Conservation (phyloP, 257 asterid species). For the Solanum rostratum region DNA sequence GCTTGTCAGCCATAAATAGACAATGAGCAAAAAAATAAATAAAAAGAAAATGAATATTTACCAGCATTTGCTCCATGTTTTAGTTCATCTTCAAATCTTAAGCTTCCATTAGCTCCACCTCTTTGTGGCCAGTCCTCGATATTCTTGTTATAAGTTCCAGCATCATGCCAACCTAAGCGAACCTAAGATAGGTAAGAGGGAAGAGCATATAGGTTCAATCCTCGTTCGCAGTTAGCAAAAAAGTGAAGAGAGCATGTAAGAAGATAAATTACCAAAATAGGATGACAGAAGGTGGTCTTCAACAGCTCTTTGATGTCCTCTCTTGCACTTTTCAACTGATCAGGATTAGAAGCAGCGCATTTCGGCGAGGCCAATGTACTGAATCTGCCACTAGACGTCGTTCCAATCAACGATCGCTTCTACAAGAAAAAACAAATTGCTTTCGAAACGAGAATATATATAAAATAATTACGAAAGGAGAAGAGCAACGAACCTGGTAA, state of each 20-base stretch:
- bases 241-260: not conserved
- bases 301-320: constrained; percentile 79
- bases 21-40: not conserved
- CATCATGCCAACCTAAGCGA: constrained; percentile 99
- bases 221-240: not conserved
- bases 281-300: constrained; percentile 57
- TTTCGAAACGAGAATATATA: not conserved
- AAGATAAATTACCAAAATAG: constrained; percentile 19
- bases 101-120: constrained; percentile 98
- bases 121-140: constrained; percentile 87
- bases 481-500: constrained; percentile 29
- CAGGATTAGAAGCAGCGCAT: constrained; percentile 63
- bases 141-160: constrained; percentile 88
- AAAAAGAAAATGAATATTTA: constrained; percentile 9
- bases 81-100: constrained; percentile 84
- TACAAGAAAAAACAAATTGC: not conserved
- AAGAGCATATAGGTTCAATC: not conserved
- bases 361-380: constrained; percentile 52
- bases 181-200: constrained; percentile 21
- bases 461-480: not conserved
- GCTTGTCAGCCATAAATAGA: constrained; percentile 22
- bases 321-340: constrained; percentile 79
- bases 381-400: constrained; percentile 31
- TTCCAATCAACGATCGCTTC: constrained; percentile 28
- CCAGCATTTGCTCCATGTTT: constrained; percentile 99